phyloP scores from a whole-genome alignment of 768 basidiomycete genomes.

The Termitomyces sp. region DNA sequence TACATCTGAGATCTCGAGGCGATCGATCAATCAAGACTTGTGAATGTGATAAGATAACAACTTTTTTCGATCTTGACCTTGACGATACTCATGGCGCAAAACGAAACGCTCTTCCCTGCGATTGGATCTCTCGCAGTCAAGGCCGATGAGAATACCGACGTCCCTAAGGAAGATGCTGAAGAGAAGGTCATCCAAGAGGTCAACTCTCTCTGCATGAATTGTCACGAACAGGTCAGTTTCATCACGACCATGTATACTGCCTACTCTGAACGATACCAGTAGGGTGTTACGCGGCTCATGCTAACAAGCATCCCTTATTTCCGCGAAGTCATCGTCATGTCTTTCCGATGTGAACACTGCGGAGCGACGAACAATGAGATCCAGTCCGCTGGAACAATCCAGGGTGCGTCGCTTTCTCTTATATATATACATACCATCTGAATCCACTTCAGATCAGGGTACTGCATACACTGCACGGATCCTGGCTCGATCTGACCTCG shows the following conservation, averaged over 20 bases:
- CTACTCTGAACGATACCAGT: constrained; percentile 26
- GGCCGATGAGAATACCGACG: constrained; percentile 7
- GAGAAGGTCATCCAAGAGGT: constrained; percentile 78
- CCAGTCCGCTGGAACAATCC: constrained; percentile 83
- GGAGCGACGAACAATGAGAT: constrained; percentile 90
- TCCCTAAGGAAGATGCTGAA: constrained; percentile 36
- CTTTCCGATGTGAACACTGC: constrained; percentile 94
- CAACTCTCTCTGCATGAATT: constrained; percentile 93
- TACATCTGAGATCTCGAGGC: not conserved
- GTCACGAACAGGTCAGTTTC: constrained; percentile 76
- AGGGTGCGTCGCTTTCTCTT: constrained; percentile 50
- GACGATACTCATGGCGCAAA: constrained; percentile 10
- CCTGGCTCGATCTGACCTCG: constrained; percentile 70
- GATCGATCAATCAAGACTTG: constrained; percentile 1
- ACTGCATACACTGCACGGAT: constrained; percentile 78
- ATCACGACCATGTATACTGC: not conserved
- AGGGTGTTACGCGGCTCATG: constrained; percentile 88
- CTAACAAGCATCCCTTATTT: constrained; percentile 96
- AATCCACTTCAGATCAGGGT: constrained; percentile 67
- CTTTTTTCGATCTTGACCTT: constrained; percentile 3
- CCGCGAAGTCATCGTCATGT: constrained; percentile 92
- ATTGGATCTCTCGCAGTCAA: constrained; percentile 18
- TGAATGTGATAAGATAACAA: constrained; percentile 10
- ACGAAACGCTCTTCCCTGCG: constrained; percentile 11
- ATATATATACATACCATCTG: not conserved